phyloP scores from a whole-genome alignment of 768 basidiomycete species.

The Dioszegia aurantiaca region DNA sequence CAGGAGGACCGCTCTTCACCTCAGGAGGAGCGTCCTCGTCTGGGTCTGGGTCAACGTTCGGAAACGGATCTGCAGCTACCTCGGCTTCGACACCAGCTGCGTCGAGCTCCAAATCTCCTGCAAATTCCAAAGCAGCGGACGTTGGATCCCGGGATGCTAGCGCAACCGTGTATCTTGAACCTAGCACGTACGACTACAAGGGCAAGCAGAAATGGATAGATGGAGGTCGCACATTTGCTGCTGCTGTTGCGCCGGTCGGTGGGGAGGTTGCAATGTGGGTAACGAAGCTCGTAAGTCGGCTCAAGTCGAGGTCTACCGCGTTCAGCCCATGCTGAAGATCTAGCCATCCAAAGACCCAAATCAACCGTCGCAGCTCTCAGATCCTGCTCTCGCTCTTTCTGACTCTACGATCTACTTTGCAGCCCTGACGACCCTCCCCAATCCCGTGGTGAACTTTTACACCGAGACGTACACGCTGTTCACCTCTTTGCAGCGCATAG shows the following conservation, averaged over 20 bases:
- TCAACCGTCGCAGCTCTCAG: constrained; percentile 16
- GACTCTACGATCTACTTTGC: constrained; percentile 37
- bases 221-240: constrained; percentile 23
- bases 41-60: neutral
- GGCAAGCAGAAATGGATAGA: constrained; percentile 36
- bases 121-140: neutral
- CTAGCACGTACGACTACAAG: constrained; percentile 10
- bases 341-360: constrained; percentile 29
- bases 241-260: constrained; percentile 29
- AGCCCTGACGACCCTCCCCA: constrained; percentile 17
- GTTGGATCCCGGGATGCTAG: neutral
- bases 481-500: constrained; percentile 41
- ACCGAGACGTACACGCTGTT: constrained; percentile 45
- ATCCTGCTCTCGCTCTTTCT: constrained; percentile 13
- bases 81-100: neutral
- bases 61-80: neutral
- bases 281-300: constrained; percentile 21
- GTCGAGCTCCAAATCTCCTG: constrained; percentile 2
- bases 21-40: neutral
- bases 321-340: constrained; percentile 5
- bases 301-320: neutral
- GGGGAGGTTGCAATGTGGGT: constrained; percentile 39
- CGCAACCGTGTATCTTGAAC: constrained; percentile 22
- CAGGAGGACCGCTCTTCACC: constrained; percentile 8
- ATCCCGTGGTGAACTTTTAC: constrained; percentile 34